phyloP scores from a whole-genome alignment of 1,284 basidiomycete species.

The Hypsizygus ulmarius region DNA sequence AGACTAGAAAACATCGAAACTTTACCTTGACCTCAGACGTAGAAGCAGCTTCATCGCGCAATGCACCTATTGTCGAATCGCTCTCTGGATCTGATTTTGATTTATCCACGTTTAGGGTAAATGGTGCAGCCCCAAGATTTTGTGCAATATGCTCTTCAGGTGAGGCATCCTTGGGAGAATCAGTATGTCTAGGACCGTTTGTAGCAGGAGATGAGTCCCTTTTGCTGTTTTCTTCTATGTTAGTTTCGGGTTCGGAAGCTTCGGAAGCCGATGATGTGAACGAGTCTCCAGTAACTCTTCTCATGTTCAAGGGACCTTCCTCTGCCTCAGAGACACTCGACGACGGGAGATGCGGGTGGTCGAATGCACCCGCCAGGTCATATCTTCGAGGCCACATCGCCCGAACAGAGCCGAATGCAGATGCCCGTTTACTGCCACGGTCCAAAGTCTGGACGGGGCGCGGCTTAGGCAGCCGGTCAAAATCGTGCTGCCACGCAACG shows the following conservation, averaged over 20 bases:
- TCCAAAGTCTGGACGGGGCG: constrained; percentile 44
- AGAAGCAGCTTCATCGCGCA: constrained; percentile 32
- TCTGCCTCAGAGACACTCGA: constrained; percentile 78
- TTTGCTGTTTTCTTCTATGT: constrained; percentile 29
- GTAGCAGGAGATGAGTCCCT: constrained; percentile 2
- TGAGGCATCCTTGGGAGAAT: neutral
- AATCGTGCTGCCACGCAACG: constrained; percentile 93
- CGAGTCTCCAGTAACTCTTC: constrained; percentile 52
- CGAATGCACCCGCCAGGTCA: constrained; percentile 49
- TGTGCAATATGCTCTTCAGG: constrained; percentile 9
- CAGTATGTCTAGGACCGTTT: neutral
- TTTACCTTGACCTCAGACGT: constrained; percentile 15
- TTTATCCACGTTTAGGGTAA: constrained; percentile 12
- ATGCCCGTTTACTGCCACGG: constrained; percentile 49
- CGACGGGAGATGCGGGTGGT: constrained; percentile 54
- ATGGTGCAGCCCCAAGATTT: neutral
- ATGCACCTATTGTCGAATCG: constrained; percentile 88
- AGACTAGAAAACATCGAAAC: neutral
- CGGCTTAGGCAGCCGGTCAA: constrained; percentile 72
- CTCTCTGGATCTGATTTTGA: constrained; percentile 65
- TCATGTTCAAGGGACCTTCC: constrained; percentile 48
- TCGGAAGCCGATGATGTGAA: constrained; percentile 62
- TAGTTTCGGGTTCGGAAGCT: constrained; percentile 47
- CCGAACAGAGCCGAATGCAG: constrained; percentile 66
- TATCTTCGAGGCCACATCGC: constrained; percentile 66